phyloP scores from a whole-genome alignment of 768 basidiomycete genomes.

The Leccinum subgranulosum region DNA sequence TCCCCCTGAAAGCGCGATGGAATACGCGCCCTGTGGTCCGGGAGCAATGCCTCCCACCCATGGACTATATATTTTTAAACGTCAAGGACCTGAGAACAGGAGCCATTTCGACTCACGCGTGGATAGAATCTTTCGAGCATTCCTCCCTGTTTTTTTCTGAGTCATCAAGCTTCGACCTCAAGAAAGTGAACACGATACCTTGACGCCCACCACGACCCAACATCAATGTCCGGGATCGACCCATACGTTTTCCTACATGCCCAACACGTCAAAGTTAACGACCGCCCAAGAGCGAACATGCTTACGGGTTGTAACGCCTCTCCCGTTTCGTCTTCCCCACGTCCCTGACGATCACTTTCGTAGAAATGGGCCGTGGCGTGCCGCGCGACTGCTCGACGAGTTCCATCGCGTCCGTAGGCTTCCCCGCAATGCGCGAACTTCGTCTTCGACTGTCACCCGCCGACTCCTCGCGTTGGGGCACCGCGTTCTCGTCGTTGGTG shows the following conservation, averaged over 20 bases:
- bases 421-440: conserved; percentile 64
- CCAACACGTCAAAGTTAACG: background rate
- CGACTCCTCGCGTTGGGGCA: background rate
- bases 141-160: conserved; percentile 36
- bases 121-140: conserved; percentile 77
- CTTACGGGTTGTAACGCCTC: conserved; percentile 35
- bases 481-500: conserved; percentile 18
- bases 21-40: conserved; percentile 69
- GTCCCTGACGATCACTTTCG: conserved; percentile 34
- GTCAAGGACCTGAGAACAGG: background rate
- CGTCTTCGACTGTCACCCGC: conserved; percentile 44
- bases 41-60: conserved; percentile 76
- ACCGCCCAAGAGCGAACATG: background rate
- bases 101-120: conserved; percentile 60
- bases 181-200: conserved; percentile 37
- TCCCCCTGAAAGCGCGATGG: conserved; percentile 84
- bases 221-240: conserved; percentile 69
- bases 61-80: conserved; percentile 46
- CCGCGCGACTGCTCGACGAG: conserved; percentile 37
- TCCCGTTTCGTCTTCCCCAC: conserved; percentile 33
- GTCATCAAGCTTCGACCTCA: background rate
- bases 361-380: conserved; percentile 37
- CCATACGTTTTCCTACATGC: conserved; percentile 70
- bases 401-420: conserved; percentile 45
- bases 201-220: conserved; percentile 83